Conservation (phyloP, 352 stramenopile genomes). For the Phytopythium cucurbitacearum region DNA sequence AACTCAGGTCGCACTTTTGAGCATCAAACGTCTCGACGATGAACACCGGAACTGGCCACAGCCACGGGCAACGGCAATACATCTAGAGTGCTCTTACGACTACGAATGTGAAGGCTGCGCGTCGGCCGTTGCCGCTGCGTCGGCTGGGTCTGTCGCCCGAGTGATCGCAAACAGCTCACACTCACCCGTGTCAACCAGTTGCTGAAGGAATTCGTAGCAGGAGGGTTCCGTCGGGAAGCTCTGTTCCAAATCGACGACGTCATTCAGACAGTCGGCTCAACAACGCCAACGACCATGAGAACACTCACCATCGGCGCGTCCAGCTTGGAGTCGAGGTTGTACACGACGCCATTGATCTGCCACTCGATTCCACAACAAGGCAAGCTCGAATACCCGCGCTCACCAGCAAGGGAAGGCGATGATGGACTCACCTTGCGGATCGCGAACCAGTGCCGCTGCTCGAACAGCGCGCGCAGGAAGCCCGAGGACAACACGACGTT, state of each 20-base stretch:
- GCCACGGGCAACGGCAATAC: not conserved
- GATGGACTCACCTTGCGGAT: slow-evolving; percentile 38
- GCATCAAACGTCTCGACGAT: too few species aligned
- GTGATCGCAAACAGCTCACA: slow-evolving; percentile 63
- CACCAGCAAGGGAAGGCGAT: not conserved
- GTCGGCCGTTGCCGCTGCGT: not conserved
- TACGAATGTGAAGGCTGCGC: not conserved
- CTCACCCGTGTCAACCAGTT: slow-evolving; percentile 62
- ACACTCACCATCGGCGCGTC: slow-evolving; percentile 33
- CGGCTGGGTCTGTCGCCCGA: slow-evolving; percentile 5
- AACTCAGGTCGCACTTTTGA: too few species aligned
- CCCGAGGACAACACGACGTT: slow-evolving; percentile 52
- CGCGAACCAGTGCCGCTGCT: slow-evolving; percentile 77
- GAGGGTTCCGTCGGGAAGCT: slow-evolving; percentile 41
- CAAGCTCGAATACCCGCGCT: not conserved
- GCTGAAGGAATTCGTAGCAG: slow-evolving; percentile 55
- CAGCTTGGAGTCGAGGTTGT: slow-evolving; percentile 81
- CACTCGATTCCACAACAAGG: not conserved
- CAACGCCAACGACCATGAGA: slow-evolving; percentile 1
- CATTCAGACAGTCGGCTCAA: not conserved
- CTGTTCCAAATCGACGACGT: slow-evolving; percentile 10
- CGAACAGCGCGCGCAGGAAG: slow-evolving; percentile 44
- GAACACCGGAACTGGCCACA: too few species aligned
- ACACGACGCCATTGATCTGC: slow-evolving; percentile 50
- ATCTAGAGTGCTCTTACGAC: slow-evolving; percentile 4